Conservation (phyloP, 1,284 basidiomycete species). For the Ganoderma sinense region DNA sequence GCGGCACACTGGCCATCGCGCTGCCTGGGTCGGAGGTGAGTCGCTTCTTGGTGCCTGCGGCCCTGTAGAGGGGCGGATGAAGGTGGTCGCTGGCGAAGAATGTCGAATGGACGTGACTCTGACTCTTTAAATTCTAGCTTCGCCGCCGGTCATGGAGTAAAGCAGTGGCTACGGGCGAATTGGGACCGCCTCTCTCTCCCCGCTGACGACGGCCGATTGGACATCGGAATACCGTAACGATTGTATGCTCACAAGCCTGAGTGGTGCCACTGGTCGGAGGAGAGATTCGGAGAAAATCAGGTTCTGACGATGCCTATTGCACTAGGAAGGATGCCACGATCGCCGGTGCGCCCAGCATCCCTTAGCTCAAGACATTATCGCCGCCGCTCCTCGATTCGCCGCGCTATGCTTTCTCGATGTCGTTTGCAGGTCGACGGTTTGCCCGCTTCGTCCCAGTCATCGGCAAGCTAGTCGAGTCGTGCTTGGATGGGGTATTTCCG, state of each 20-base stretch:
- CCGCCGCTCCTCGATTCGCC: background rate
- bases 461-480: too few species aligned
- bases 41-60: background rate
- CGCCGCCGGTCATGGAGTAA: background rate
- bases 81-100: background rate
- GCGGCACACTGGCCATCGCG: slow-evolving; percentile 57
- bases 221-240: background rate
- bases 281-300: background rate
- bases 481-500: too few species aligned
- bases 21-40: background rate
- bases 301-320: background rate
- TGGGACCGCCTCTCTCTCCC: background rate
- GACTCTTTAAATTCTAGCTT: background rate
- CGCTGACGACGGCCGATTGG: background rate
- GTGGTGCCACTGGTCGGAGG: background rate
- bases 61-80: background rate
- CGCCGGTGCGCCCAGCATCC: background rate
- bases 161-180: background rate
- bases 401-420: too few species aligned
- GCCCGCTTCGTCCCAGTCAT: too few species aligned
- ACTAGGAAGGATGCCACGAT: background rate
- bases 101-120: background rate
- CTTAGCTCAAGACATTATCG: background rate
- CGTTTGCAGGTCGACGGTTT: too few species aligned
- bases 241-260: background rate